Percentiles rank a stretch among this genome's conserved stretches.
These are phyloP conservation scores for Vigna hirtella DNA, from an alignment of 306 rosid genomes.

Conservation along the genomic window DNA sequence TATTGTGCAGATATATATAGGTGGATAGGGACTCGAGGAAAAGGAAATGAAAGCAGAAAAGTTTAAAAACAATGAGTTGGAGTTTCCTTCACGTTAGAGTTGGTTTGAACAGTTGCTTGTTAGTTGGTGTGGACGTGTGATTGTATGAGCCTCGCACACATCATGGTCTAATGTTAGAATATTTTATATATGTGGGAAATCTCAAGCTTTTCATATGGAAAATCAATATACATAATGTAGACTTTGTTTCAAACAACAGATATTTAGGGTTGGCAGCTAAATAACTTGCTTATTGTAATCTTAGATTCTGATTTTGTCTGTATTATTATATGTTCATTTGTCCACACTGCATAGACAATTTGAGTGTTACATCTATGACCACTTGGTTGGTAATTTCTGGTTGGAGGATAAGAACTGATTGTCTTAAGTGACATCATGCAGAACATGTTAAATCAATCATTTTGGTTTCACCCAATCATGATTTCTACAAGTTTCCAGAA, in stretches of 20 bases:
- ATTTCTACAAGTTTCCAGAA: background rate
- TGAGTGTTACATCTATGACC: constrained; percentile 23
- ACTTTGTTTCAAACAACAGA: background rate
- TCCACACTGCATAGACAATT: background rate
- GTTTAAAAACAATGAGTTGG: constrained; percentile 41
- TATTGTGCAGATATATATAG: constrained; percentile 17
- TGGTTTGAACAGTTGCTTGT: constrained; percentile 34
- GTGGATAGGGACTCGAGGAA: background rate
- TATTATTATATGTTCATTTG: background rate
- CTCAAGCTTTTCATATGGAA: constrained; percentile 25
- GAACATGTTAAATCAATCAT: background rate
- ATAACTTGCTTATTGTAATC: constrained; percentile 1
- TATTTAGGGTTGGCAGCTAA: constrained; percentile 4
- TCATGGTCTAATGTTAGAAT: constrained; percentile 2
- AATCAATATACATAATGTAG: constrained; percentile 2
- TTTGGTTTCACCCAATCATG: constrained; percentile 3
- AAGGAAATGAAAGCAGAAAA: background rate
- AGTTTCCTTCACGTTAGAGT: constrained; percentile 61
- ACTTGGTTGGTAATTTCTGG: constrained; percentile 2
- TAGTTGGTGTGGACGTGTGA: constrained; percentile 34
- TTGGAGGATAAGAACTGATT: background rate
- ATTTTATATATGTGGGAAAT: constrained; percentile 5
- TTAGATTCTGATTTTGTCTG: constrained; percentile 12
- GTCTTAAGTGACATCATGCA: background rate
- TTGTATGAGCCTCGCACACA: constrained; percentile 26